Evolutionary conservation across 768 basidiomycete genomes (phyloP).

Genomic region (Suillus subluteus): DNA sequence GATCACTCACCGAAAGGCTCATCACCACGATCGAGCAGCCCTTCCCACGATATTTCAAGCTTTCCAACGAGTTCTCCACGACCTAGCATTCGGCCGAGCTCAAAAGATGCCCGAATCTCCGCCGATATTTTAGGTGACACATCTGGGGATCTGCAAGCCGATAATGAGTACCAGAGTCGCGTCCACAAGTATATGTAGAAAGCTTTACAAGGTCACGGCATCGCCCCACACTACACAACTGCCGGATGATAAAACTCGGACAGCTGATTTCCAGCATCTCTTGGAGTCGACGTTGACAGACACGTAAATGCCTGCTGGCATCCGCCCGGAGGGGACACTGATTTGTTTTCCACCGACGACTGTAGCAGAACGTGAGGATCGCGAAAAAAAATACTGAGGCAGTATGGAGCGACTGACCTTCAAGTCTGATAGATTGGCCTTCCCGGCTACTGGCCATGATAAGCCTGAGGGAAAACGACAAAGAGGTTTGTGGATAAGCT

Average conservation of each 20-base stretch:
- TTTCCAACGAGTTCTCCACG: not conserved
- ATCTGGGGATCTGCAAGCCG: not conserved
- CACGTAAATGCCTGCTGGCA: not conserved
- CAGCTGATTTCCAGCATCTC: conserved; percentile 1
- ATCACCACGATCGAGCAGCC: not conserved
- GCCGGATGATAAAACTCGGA: not conserved
- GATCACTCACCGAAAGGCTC: not conserved
- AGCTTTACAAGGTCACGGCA: not conserved
- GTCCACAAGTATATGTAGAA: not conserved
- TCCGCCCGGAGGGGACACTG: not conserved
- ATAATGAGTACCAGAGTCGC: not conserved
- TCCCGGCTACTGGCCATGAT: not conserved
- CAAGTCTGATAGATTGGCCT: not conserved
- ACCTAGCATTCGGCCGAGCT: conserved; percentile 3
- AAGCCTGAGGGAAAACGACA: too few relatives aligned
- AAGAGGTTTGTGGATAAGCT: not conserved
- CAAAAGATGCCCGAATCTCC: conserved; percentile 1
- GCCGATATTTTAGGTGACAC: not conserved
- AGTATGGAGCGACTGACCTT: not conserved
- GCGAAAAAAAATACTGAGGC: not conserved
- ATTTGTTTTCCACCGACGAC: not conserved
- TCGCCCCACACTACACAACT: not conserved
- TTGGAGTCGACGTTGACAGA: not conserved
- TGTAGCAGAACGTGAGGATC: not conserved
- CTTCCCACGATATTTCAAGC: not conserved